These are phyloP conservation scores for Corymbia maculata DNA, from an alignment of 345 rosid genomes.

Conservation along the genomic window DNA sequence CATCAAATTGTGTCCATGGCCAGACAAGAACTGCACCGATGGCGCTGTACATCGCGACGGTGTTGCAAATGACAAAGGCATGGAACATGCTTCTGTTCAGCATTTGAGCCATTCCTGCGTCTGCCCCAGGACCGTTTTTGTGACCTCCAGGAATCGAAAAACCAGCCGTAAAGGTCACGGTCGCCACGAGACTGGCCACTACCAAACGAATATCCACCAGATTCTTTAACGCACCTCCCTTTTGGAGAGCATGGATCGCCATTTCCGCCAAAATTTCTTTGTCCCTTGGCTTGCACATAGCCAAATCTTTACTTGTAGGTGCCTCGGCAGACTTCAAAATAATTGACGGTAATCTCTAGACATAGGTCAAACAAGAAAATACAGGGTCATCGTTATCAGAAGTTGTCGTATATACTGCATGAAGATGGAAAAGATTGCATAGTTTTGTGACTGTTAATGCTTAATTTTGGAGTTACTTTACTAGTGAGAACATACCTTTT, in stretches of 20 bases:
- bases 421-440: too few species aligned
- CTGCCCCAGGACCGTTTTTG: neutral
- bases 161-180: neutral
- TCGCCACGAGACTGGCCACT: neutral
- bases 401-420: too few species aligned
- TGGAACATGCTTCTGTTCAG: neutral
- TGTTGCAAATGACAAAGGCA: neutral
- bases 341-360: fast-evolving
- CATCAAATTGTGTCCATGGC: neutral
- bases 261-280: fast-evolving
- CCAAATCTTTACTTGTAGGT: fast-evolving
- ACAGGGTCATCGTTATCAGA: neutral
- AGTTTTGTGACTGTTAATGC: too few species aligned
- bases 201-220: fast-evolving
- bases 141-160: neutral
- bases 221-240: fast-evolving
- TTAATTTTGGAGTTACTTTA: too few species aligned
- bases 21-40: fast-evolving
- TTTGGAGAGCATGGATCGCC: fast-evolving
- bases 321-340: fast-evolving
- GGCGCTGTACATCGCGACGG: neutral
- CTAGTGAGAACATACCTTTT: neutral
- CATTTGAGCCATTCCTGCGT: neutral
- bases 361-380: neutral
- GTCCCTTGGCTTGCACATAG: neutral